Evolutionary conservation across 768 basidiomycete genomes (phyloP), one percentile per base, ranked within the genome.

Genomic region (Austroboletus eburneus): DNA sequence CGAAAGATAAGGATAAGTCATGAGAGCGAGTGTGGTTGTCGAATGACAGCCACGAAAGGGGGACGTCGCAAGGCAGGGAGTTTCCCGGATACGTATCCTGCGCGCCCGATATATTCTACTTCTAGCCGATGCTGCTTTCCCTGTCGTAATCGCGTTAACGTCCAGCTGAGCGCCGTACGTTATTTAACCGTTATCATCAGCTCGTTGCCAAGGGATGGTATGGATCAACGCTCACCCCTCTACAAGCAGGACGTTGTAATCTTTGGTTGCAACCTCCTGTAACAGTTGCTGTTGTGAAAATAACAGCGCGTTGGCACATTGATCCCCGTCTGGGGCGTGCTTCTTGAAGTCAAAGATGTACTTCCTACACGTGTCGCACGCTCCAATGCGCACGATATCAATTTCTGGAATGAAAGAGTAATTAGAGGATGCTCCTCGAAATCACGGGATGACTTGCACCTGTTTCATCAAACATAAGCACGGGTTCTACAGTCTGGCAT

Each of bases 1-100:
- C 53, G 55, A 50, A 48, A 6, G 14, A 66, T 56, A 58, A 64
- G 48, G 14, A 66, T 56, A 58, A 64, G 48, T 68, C 66, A 66
- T 50, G 49, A 45, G 44, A 62, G 40, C 21, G 42, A 53, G 46
- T 48, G 54, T 38, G 54, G 61, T 52, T 75, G 70, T 42, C 77
- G 70, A 36, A 88, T 69, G 46, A 89, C 72, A 36, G 71, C 82
- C 54, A 87, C 76, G 66, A 84, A 89, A 0, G 87, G 88, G 20
- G 83, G 82, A 16, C 70, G 71, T 25, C 72, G 71, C 20, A 60
- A 64, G 44, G 64, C 49, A n/a, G 75, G 72, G 21, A 72, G 49
- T 54, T 79, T 73, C 25, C 77, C 79, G 0, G 69, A 59, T 36
- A 76, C 72, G 51, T 70, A 77, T 39, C 83, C 87, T 16, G 84